Base-by-base conservation (phyloP, 2,329 filamentous ascomycete species). In the Colletotrichum cordylinicola region DNA sequence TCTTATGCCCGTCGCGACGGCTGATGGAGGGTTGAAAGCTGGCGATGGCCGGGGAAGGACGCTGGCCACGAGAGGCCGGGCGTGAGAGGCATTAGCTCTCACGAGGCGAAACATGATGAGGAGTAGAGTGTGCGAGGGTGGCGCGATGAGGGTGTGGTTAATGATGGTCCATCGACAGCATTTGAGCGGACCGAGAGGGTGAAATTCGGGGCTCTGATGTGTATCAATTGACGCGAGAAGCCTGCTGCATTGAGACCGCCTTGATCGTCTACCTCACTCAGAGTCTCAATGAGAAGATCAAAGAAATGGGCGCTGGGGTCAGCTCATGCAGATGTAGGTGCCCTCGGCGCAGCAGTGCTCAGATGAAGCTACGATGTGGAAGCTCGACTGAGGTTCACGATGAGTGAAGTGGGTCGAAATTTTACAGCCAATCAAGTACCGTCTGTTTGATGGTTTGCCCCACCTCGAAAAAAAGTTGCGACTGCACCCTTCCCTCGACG, bases 321-420 rank as follows among this genome's bases (percentile, higher is more conserved):
- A 13, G 43, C 43, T 52, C 43, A 52, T 52, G 43, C 12, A 12
- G 43, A 13, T n/a, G n/a, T 48, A 15, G n/a, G 43, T 48, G n/a
- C 43, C 10, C 43, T 48, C 43, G n/a, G 43, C 43, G 43, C 43
- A 52, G n/a, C 13, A 12, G 43, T 73, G 70, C 8, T 62, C 52
- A 69, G 10, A 64, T 65, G 58, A 68, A 69, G 64, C 74, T 60
- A 4, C 18, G 9, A 12, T 52, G 35, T 33, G 29, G n/a, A 64
- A 72, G 68, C 18, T 61, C 52, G 55, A 67, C 21, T 62, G 61
- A 39, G 62, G 55, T 65, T 52, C 70, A 33, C 39, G 64, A 61
- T 39, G 56, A 68, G 67, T 69, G 64, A 73, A 52, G 70, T 69
- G 73, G 70, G 24, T 79, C 81, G 5, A 72, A 33, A 10, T 31